phyloP scores from a whole-genome alignment of 2,329 filamentous ascomycete species.

The Cordyceps javanica region DNA sequence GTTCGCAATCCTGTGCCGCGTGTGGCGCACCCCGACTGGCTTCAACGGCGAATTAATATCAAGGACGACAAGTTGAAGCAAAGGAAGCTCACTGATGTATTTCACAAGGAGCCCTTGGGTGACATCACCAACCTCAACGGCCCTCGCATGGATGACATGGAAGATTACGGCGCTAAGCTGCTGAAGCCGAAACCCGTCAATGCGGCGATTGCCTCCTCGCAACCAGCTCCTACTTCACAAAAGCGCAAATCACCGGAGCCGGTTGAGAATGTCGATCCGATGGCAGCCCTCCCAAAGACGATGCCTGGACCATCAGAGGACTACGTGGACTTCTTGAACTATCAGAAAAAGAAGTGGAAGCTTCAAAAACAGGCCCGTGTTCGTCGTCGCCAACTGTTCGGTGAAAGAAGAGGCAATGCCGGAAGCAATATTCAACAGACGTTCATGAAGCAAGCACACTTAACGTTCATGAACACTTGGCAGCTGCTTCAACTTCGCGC shows the following conservation, averaged over 20 bases:
- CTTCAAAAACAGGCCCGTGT: slow-evolving; percentile 87
- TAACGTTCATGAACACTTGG: slow-evolving; percentile 89
- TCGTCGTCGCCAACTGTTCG: slow-evolving; percentile 84
- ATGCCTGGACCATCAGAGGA: slow-evolving; percentile 84
- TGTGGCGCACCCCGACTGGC: slow-evolving; percentile 92
- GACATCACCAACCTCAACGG: slow-evolving; percentile 64
- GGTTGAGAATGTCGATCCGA: slow-evolving; percentile 65
- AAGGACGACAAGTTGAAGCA: slow-evolving; percentile 98
- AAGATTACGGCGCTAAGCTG: slow-evolving; percentile 70
- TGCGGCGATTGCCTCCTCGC: slow-evolving; percentile 50
- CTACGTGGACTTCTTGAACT: slow-evolving; percentile 81
- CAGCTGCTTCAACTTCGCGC: slow-evolving; percentile 83
- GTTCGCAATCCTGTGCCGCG: slow-evolving; percentile 89
- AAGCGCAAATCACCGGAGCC: slow-evolving; percentile 72
- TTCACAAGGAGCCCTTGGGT: slow-evolving; percentile 62
- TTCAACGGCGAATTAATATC: slow-evolving; percentile 85
- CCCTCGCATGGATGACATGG: slow-evolving; percentile 59
- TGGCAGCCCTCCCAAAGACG: slow-evolving; percentile 69
- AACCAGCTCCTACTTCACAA: slow-evolving; percentile 41
- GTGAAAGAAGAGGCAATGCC: slow-evolving; percentile 59
- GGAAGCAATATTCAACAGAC: slow-evolving; percentile 55
- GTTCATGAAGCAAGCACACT: slow-evolving; percentile 88
- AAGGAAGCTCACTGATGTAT: slow-evolving; percentile 95
- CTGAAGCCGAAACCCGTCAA: slow-evolving; percentile 57
- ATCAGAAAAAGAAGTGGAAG: slow-evolving; percentile 99